Evolutionary conservation across 2,329 filamentous ascomycete genomes (phyloP).

Genomic region (Hypoxylon sp.): DNA sequence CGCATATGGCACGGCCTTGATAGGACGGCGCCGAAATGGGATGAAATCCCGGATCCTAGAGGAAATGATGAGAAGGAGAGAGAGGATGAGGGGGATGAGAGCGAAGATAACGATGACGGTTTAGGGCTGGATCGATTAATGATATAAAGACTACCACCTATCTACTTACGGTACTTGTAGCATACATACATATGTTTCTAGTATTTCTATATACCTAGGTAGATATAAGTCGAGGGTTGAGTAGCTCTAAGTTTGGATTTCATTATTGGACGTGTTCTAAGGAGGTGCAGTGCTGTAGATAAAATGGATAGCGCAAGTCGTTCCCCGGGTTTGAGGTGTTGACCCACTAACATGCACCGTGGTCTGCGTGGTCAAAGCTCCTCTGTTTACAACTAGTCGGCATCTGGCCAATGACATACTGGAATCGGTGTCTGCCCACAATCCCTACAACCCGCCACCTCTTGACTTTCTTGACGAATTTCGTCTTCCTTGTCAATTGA

Average conservation of each 20-base stretch:
- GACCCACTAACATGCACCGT: not conserved
- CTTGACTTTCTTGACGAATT: slow-evolving; percentile 29
- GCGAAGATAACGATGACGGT: slow-evolving; percentile 29
- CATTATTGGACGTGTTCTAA: no score
- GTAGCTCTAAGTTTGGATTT: no score
- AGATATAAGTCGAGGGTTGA: no score
- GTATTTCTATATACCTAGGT: no score
- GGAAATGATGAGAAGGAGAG: slow-evolving; percentile 11
- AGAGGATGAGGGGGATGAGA: slow-evolving; percentile 21
- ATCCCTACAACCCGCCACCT: slow-evolving; percentile 25
- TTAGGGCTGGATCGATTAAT: slow-evolving; percentile 30
- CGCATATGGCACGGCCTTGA: slow-evolving; percentile 15
- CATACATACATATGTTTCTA: no score
- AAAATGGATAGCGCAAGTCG: not conserved
- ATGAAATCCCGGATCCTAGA: slow-evolving; percentile 23
- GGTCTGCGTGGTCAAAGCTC: slow-evolving; percentile 44
- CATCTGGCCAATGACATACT: slow-evolving; percentile 39
- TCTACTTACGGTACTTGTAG: no score
- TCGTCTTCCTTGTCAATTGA: slow-evolving; percentile 28
- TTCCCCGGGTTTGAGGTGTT: not conserved
- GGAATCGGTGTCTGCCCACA: slow-evolving; percentile 30
- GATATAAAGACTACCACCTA: no score
- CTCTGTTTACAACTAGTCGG: slow-evolving; percentile 45
- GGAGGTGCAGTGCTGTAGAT: no score
- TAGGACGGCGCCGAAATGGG: slow-evolving; percentile 12